Conservation (phyloP, 495 filamentous ascomycete species). For the Penicillium canescens region DNA sequence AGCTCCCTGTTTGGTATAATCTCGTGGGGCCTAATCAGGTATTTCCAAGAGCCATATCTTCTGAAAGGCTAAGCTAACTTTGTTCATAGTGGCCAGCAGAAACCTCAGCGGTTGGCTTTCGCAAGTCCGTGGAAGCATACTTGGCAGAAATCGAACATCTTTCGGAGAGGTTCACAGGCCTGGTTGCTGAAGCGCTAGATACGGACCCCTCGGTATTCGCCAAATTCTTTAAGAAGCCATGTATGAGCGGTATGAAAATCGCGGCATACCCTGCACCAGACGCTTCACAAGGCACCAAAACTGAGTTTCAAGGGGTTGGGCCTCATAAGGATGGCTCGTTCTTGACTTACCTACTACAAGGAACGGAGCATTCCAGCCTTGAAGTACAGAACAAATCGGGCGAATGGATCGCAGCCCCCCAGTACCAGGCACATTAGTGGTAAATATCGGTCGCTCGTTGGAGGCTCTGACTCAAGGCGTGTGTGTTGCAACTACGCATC, state of each 20-base stretch:
- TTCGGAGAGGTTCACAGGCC: conserved; percentile 66
- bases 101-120: conserved; percentile 65
- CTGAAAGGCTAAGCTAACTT: no score
- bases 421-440: conserved; percentile 58
- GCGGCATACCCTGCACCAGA: no score
- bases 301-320: conserved; percentile 78
- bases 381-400: conserved; percentile 83
- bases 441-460: conserved; percentile 85
- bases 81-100: conserved; percentile 73
- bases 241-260: no score
- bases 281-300: no score
- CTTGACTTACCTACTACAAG: conserved; percentile 79
- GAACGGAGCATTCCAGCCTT: conserved; percentile 68
- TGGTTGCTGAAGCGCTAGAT: conserved; percentile 84
- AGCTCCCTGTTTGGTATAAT: not conserved
- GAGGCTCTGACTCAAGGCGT: conserved; percentile 86
- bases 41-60: not conserved
- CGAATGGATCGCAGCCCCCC: conserved; percentile 66
- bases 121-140: conserved; percentile 65
- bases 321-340: conserved; percentile 90
- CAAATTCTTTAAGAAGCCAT: no score
- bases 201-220: no score
- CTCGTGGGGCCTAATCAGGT: not conserved
- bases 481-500: conserved; percentile 78
- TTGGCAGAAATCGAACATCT: conserved; percentile 69